These are phyloP conservation scores for Sphagnum tenellum DNA, from an alignment of 225 moss, liverwort and hornwort species.

Conservation along the genomic window DNA sequence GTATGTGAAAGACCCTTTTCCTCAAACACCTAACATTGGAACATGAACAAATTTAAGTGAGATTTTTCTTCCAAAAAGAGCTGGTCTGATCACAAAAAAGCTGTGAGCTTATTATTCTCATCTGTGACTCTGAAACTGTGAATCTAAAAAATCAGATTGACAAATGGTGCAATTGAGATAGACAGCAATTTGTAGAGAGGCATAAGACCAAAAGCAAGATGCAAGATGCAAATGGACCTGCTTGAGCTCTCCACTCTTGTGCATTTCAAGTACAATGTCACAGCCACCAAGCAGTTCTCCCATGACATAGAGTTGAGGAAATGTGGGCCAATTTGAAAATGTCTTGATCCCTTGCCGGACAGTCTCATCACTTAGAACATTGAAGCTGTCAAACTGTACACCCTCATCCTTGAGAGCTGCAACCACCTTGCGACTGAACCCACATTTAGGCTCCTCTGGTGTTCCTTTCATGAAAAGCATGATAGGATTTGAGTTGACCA, in stretches of 20 bases:
- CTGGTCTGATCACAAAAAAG: too few species aligned
- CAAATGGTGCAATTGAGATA: too few species aligned
- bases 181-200: too few species aligned
- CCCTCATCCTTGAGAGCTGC: slow-evolving; percentile 29
- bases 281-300: slow-evolving; percentile 50
- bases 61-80: too few species aligned
- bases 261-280: slow-evolving; percentile 53
- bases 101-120: too few species aligned
- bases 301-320: slow-evolving; percentile 44
- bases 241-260: slow-evolving; percentile 44
- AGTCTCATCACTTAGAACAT: slow-evolving; percentile 36
- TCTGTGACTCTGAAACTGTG: too few species aligned
- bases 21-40: slow-evolving; percentile 35
- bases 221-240: slow-evolving; percentile 18
- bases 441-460: slow-evolving; percentile 40
- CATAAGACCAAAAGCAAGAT: not conserved
- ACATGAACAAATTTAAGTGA: not conserved
- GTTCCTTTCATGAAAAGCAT: slow-evolving; percentile 56
- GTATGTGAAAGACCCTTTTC: slow-evolving; percentile 28
- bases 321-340: slow-evolving; percentile 56
- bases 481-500: slow-evolving; percentile 7
- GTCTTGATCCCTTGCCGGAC: slow-evolving; percentile 36
- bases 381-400: slow-evolving; percentile 37
- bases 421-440: slow-evolving; percentile 50
- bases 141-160: too few species aligned